Evolutionary conservation across 2,329 filamentous ascomycete genomes (phyloP).

Genomic region (Aspergillus phoenicis): DNA sequence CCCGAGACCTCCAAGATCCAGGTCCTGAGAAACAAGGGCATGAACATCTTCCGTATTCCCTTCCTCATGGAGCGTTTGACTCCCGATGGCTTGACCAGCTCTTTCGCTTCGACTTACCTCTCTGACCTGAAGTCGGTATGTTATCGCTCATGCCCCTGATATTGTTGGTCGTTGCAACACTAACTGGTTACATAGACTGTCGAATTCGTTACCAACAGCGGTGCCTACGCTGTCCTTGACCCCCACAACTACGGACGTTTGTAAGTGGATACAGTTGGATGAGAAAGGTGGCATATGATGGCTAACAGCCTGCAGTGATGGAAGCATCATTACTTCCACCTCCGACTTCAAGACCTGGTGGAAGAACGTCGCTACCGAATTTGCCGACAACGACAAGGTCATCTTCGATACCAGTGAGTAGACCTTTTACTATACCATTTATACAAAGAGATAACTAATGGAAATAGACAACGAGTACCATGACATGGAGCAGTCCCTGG

Average conservation of each 20-base stretch:
- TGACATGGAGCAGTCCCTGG: slow-evolving; percentile 62
- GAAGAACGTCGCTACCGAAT: slow-evolving; percentile 57
- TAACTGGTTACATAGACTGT: slow-evolving; percentile 28
- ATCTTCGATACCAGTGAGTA: slow-evolving; percentile 61
- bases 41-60: slow-evolving; percentile 61
- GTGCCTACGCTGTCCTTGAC: slow-evolving; percentile 58
- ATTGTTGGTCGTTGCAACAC: background rate
- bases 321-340: slow-evolving; percentile 41
- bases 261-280: slow-evolving; percentile 20
- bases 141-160: background rate
- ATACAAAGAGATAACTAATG: slow-evolving; percentile 33
- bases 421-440: background rate
- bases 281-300: background rate
- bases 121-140: slow-evolving; percentile 39
- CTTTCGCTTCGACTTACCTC: slow-evolving; percentile 48
- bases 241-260: slow-evolving; percentile 63
- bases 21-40: slow-evolving; percentile 55
- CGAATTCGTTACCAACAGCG: slow-evolving; percentile 47
- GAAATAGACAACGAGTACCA: slow-evolving; percentile 64
- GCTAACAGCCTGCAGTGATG: slow-evolving; percentile 22
- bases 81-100: slow-evolving; percentile 47
- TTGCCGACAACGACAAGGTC: slow-evolving; percentile 58
- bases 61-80: slow-evolving; percentile 61
- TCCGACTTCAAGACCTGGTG: slow-evolving; percentile 61
- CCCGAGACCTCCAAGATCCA: slow-evolving; percentile 57